phyloP scores from a whole-genome alignment of 441 rosid genomes.

The Theobroma grandiflorum region DNA sequence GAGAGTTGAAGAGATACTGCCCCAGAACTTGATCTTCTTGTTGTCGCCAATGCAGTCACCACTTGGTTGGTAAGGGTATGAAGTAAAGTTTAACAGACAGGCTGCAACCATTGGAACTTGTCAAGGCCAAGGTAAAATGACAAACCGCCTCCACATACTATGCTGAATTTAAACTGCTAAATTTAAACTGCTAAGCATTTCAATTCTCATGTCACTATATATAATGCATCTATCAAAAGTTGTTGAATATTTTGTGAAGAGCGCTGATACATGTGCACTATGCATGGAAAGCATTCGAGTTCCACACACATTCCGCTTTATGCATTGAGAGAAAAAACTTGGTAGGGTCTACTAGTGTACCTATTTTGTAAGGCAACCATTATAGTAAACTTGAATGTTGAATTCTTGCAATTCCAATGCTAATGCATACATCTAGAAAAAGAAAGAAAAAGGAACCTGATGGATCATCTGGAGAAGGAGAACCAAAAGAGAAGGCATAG shows the following conservation, averaged over 20 bases:
- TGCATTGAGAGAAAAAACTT: too few species aligned
- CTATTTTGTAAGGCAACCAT: too few species aligned
- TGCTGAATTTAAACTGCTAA: neutral
- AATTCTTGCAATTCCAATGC: neutral
- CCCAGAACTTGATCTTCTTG: conserved; percentile 39
- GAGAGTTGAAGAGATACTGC: conserved; percentile 42
- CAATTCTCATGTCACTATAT: neutral
- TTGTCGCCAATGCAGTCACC: conserved; percentile 49
- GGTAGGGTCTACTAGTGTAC: too few species aligned
- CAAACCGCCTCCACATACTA: neutral
- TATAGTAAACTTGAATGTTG: neutral
- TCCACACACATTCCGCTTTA: too few species aligned
- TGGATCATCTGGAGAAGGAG: conserved; percentile 26
- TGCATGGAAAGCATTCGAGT: too few species aligned
- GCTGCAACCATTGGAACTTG: conserved; percentile 29
- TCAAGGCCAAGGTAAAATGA: neutral
- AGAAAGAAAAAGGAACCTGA: conserved; percentile 15
- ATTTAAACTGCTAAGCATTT: neutral
- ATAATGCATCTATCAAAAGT: neutral
- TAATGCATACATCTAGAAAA: neutral
- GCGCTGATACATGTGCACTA: too few species aligned
- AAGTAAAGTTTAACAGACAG: conserved; percentile 41
- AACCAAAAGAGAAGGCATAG: neutral
- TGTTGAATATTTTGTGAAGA: neutral
- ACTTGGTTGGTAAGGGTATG: conserved; percentile 50